A percentile compares a stretch with the other conserved stretches of the same genome.
Conservation (phyloP, 2,329 filamentous ascomycete genomes). For the Kalmusia sp. region DNA sequence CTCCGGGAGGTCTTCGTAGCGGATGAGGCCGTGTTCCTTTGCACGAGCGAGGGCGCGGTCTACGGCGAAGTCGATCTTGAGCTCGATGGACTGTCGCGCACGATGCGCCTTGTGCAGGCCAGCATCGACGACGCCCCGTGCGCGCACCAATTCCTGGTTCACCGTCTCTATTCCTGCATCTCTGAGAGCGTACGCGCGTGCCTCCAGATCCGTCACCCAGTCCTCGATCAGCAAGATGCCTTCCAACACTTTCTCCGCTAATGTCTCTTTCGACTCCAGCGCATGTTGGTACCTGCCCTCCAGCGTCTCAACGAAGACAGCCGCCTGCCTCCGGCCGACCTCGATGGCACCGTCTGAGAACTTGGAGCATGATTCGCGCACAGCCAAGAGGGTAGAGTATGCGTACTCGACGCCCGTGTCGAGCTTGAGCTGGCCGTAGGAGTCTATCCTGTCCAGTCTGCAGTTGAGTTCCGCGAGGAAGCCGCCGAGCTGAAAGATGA, state of each 20-base stretch:
- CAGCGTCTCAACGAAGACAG: constrained; percentile 90
- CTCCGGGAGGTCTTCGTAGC: constrained; percentile 86
- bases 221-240: constrained; percentile 85
- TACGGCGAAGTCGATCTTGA: constrained; percentile 81
- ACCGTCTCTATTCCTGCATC: constrained; percentile 81
- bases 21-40: constrained; percentile 80
- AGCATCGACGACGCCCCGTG: constrained; percentile 79
- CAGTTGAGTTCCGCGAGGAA: constrained; percentile 87
- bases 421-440: constrained; percentile 81
- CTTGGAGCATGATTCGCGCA: constrained; percentile 85
- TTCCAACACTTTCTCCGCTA: constrained; percentile 90
- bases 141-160: constrained; percentile 78
- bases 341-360: constrained; percentile 91
- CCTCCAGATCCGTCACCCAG: constrained; percentile 86
- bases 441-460: constrained; percentile 86
- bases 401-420: constrained; percentile 85
- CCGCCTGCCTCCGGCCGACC: constrained; percentile 80
- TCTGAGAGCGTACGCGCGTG: constrained; percentile 78
- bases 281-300: constrained; percentile 88
- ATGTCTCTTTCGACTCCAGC: constrained; percentile 79
- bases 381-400: constrained; percentile 83
- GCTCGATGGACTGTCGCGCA: constrained; percentile 68
- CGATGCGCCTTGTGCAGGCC: constrained; percentile 82
- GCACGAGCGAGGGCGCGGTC: constrained; percentile 78
- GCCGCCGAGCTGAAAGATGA: constrained; percentile 68